Conservation (phyloP, 306 rosid genomes). For the Fragaria iinumae region DNA sequence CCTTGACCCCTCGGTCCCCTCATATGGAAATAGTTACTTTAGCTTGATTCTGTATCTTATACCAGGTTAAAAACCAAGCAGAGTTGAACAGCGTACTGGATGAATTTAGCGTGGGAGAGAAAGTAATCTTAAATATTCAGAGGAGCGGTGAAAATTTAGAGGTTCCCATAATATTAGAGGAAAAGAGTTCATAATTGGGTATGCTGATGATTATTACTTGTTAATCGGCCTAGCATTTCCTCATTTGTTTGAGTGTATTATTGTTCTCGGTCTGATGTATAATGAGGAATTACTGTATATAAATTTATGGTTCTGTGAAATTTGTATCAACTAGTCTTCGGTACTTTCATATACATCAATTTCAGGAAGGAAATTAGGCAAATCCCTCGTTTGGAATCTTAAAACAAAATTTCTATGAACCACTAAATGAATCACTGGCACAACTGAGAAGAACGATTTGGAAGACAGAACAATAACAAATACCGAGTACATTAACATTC, state of each 20-base stretch:
- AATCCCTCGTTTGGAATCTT: not conserved
- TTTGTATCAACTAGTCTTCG: not conserved
- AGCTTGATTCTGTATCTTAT: not conserved
- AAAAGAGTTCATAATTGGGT: conserved; percentile 43
- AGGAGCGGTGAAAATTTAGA: conserved; percentile 72
- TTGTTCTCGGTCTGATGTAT: not conserved
- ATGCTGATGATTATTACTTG: not conserved
- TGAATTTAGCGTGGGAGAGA: conserved; percentile 72
- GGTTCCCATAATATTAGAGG: conserved; percentile 64
- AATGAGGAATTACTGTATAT: conserved; percentile 8
- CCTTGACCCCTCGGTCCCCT: not conserved
- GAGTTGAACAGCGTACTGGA: conserved; percentile 71
- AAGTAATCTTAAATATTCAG: conserved; percentile 56
- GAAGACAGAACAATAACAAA: not conserved
- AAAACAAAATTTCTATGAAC: not conserved
- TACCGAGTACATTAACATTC: not conserved
- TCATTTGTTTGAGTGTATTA: not conserved
- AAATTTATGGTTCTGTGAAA: not conserved
- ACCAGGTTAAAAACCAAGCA: conserved; percentile 80
- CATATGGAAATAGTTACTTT: not conserved
- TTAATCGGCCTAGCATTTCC: not conserved
- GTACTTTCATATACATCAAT: not conserved
- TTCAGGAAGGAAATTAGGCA: not conserved
- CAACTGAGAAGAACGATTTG: not conserved
- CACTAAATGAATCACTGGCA: not conserved